Conservation (phyloP, 176 grass and related monocot genomes). For the Lolium multiflorum region DNA sequence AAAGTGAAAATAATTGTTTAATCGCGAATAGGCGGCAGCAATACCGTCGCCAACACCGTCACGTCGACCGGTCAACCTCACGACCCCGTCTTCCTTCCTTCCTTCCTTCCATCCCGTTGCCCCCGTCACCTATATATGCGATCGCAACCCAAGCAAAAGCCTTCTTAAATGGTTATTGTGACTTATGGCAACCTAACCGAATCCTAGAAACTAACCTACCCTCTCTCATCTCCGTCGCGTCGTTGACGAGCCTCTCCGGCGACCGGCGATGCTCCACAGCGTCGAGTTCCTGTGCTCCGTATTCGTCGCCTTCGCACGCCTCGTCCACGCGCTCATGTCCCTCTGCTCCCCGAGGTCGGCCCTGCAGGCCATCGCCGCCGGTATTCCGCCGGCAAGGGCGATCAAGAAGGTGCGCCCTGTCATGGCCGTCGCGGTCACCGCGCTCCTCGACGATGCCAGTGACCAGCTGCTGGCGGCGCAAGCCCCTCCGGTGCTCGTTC, state of each 20-base stretch:
- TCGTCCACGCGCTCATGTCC: slow-evolving; percentile 37
- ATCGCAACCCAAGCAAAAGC: neutral
- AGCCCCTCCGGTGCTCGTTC: neutral
- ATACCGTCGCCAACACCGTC: neutral
- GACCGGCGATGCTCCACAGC: slow-evolving; percentile 45
- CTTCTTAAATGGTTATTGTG: neutral
- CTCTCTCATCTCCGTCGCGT: neutral
- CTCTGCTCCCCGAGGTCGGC: slow-evolving; percentile 34
- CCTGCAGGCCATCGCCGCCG: neutral
- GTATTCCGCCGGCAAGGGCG: neutral
- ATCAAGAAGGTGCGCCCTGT: neutral
- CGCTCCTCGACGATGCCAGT: neutral
- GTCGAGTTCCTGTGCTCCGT: slow-evolving; percentile 40
- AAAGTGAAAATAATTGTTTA: neutral
- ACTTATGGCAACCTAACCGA: neutral
- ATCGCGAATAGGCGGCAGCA: neutral
- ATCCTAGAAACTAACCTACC: neutral
- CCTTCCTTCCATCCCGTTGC: slow-evolving; percentile 21
- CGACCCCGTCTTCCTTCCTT: slow-evolving; percentile 41
- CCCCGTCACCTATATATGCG: slow-evolving; percentile 26
- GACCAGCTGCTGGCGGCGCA: neutral
- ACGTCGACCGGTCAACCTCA: slow-evolving; percentile 45
- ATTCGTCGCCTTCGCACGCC: slow-evolving; percentile 36
- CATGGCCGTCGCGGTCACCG: neutral
- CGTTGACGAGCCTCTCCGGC: neutral